phyloP scores from a whole-genome alignment of 2,329 filamentous ascomycete species.

The Elsinoe perseae region DNA sequence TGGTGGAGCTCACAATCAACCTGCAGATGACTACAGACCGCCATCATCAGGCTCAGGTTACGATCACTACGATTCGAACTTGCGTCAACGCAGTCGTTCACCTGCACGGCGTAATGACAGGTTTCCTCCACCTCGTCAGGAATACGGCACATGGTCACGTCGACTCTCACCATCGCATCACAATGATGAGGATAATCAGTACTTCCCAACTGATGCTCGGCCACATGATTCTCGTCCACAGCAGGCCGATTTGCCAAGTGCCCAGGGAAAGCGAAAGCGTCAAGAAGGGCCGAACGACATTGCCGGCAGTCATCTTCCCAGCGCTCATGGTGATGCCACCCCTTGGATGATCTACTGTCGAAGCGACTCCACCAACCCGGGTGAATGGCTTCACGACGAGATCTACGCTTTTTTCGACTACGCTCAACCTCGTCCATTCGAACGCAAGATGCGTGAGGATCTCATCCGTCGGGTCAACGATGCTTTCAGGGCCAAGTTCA shows the following conservation, averaged over 20 bases:
- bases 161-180: background rate
- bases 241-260: background rate
- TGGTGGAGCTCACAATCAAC: background rate
- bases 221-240: background rate
- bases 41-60: background rate
- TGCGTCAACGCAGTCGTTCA: background rate
- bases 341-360: constrained; percentile 51
- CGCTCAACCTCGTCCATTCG: constrained; percentile 67
- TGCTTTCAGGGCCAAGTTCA: constrained; percentile 43
- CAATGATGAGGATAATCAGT: background rate
- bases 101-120: constrained; percentile 16
- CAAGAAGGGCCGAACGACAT: constrained; percentile 29
- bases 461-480: constrained; percentile 62
- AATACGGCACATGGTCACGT: background rate
- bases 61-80: background rate
- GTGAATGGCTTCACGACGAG: constrained; percentile 68
- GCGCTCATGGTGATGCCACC: constrained; percentile 34
- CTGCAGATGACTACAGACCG: background rate
- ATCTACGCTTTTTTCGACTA: constrained; percentile 83
- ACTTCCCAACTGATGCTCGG: background rate
- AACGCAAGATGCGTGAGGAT: constrained; percentile 64
- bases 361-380: constrained; percentile 40
- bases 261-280: constrained; percentile 57
- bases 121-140: constrained; percentile 18
- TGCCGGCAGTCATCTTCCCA: constrained; percentile 37